Percentiles rank a stretch among this genome's conserved stretches.
phyloP scores from a whole-genome alignment of 768 basidiomycete species.

The Chalciporus sphaerocephalus region DNA sequence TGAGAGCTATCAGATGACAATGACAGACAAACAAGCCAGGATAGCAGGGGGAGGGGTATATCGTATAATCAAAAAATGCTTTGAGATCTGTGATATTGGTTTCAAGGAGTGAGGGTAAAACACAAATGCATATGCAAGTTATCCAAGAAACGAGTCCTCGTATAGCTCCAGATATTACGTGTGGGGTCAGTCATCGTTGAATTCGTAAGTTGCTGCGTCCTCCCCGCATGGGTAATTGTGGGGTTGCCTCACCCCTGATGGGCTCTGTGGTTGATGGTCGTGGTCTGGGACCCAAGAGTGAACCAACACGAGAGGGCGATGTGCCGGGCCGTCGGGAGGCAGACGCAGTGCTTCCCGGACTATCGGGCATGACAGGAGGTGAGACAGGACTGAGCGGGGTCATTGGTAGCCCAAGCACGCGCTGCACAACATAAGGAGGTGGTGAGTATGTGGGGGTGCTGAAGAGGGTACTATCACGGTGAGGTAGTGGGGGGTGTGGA shows the following conservation, averaged over 20 bases:
- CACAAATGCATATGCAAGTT: neutral
- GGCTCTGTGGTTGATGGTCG: slow-evolving; percentile 21
- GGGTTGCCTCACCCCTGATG: slow-evolving; percentile 15
- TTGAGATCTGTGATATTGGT: neutral
- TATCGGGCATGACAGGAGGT: neutral
- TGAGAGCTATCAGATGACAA: slow-evolving; percentile 2
- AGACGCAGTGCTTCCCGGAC: neutral
- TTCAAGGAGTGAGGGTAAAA: slow-evolving; percentile 9
- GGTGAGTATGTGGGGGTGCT: slow-evolving; percentile 15
- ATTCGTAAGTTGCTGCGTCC: slow-evolving; percentile 21
- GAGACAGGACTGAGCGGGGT: slow-evolving; percentile 20
- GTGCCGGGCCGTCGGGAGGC: slow-evolving; percentile 5
- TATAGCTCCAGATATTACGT: neutral
- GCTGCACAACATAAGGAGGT: slow-evolving; percentile 31
- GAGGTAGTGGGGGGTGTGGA: slow-evolving; percentile 41
- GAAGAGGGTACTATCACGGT: slow-evolving; percentile 17
- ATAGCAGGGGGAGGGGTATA: slow-evolving; percentile 17
- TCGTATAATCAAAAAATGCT: slow-evolving; percentile 2
- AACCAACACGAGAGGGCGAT: slow-evolving; percentile 16
- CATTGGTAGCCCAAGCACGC: slow-evolving; percentile 27
- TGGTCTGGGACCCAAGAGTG: slow-evolving; percentile 30
- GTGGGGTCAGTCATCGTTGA: slow-evolving; percentile 6
- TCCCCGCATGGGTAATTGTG: slow-evolving; percentile 31
- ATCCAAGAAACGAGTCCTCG: slow-evolving; percentile 20
- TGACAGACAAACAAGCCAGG: neutral